These are phyloP conservation scores for Simplicillium aogashimaense DNA, from an alignment of 2,329 filamentous ascomycete genomes.

Conservation along the genomic window DNA sequence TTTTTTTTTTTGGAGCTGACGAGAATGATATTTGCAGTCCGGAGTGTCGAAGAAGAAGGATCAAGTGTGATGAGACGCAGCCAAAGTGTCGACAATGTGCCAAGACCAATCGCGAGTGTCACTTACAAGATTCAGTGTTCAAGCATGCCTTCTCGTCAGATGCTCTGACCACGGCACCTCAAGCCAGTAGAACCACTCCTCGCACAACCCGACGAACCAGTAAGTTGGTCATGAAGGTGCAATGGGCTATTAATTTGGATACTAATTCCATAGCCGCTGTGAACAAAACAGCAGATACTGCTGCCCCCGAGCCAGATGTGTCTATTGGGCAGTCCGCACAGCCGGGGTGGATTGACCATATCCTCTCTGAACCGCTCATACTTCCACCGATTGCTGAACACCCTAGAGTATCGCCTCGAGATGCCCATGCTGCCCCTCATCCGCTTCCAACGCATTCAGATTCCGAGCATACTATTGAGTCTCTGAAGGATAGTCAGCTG, in stretches of 20 bases:
- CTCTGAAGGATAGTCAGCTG: neutral
- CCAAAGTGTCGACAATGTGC: neutral
- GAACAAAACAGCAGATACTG: neutral
- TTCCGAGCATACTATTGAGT: no score
- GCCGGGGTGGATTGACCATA: neutral
- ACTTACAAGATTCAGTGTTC: neutral
- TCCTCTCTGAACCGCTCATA: neutral
- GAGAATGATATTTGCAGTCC: neutral
- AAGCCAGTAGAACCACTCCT: neutral
- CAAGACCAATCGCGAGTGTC: neutral
- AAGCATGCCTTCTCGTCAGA: neutral
- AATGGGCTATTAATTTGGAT: neutral
- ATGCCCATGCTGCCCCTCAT: neutral
- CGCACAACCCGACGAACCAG: neutral
- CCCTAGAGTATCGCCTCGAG: neutral
- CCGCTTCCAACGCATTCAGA: neutral
- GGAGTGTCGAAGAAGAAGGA: neutral
- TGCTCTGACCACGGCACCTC: neutral
- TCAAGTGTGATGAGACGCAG: neutral
- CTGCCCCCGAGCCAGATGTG: neutral
- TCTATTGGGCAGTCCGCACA: neutral
- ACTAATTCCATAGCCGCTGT: neutral
- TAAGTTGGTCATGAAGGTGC: neutral
- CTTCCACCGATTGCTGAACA: neutral
- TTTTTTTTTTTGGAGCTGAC: neutral